Conservation (phyloP, 1,284 basidiomycete genomes). For the Cutaneotrichosporon arboriforme region DNA sequence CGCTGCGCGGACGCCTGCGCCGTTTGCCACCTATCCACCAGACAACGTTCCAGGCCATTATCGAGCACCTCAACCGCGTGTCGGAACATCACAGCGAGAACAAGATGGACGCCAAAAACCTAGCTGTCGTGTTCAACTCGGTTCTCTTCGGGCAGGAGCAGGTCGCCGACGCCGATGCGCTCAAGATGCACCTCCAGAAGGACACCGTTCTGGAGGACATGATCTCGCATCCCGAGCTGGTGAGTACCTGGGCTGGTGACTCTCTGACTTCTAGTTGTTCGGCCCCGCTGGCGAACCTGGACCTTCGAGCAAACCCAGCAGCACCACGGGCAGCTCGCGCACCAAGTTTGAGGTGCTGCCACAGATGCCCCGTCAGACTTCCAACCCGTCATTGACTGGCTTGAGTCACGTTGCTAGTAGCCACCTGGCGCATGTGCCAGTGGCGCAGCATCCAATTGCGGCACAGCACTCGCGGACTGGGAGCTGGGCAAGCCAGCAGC, state of each 20-base stretch:
- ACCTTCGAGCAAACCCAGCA: not conserved
- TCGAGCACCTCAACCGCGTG: slow-evolving; percentile 81
- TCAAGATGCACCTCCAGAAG: slow-evolving; percentile 66
- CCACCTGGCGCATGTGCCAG: not conserved
- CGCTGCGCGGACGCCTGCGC: slow-evolving; percentile 73
- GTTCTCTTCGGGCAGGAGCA: slow-evolving; percentile 88
- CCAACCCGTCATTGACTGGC: not conserved
- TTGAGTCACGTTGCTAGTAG: not conserved
- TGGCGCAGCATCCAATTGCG: slow-evolving; percentile 3
- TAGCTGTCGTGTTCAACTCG: slow-evolving; percentile 74
- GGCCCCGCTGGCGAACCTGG: not conserved
- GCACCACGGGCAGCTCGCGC: not conserved
- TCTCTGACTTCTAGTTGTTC: not conserved
- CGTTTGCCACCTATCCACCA: slow-evolving; percentile 81
- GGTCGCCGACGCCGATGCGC: slow-evolving; percentile 64
- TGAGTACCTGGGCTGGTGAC: slow-evolving; percentile 1
- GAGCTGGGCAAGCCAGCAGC: too few species aligned
- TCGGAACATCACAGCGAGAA: slow-evolving; percentile 58
- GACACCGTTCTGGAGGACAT: slow-evolving; percentile 84
- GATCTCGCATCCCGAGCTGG: slow-evolving; percentile 58
- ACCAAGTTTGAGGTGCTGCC: not conserved
- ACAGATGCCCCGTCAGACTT: not conserved
- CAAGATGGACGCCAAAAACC: slow-evolving; percentile 90
- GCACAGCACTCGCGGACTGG: slow-evolving; percentile 1
- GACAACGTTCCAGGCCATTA: slow-evolving; percentile 75